phyloP scores from a whole-genome alignment of 2,329 filamentous ascomycete species.

The Sordariomycetes sp. region DNA sequence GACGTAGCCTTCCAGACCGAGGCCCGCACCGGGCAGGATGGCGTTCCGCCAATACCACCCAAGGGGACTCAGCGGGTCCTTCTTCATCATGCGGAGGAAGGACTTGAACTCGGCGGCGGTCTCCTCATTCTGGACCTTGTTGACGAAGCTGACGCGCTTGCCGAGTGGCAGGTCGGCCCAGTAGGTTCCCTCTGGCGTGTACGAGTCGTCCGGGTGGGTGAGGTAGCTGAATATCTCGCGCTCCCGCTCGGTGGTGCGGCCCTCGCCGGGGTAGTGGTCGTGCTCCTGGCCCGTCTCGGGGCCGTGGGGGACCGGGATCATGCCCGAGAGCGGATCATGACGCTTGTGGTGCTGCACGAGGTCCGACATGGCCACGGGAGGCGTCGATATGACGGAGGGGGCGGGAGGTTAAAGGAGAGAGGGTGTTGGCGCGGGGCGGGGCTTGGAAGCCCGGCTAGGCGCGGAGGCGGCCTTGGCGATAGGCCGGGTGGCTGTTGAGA shows the following conservation, averaged over 20 bases:
- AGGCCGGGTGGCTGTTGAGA: too few relatives aligned
- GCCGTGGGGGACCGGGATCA: conserved; percentile 45
- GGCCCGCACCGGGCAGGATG: conserved; percentile 82
- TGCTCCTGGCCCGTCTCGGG: conserved; percentile 37
- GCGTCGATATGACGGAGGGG: background rate
- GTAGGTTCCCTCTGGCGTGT: conserved; percentile 72
- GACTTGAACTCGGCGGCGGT: conserved; percentile 52
- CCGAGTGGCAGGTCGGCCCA: conserved; percentile 77
- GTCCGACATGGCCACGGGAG: conserved; percentile 17
- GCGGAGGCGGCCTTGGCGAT: background rate
- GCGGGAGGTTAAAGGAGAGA: background rate
- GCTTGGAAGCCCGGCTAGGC: background rate
- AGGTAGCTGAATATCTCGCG: conserved; percentile 63
- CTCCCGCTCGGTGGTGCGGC: conserved; percentile 36
- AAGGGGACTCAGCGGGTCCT: conserved; percentile 76
- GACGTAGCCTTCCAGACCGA: conserved; percentile 90
- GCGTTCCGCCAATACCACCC: conserved; percentile 82
- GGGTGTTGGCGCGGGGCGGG: background rate
- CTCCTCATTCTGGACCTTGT: conserved; percentile 61
- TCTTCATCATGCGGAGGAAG: conserved; percentile 73
- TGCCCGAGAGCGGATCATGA: conserved; percentile 33
- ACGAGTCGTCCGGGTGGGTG: conserved; percentile 81
- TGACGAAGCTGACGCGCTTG: conserved; percentile 66
- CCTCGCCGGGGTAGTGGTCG: conserved; percentile 30
- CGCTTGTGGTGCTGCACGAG: conserved; percentile 24